Evolutionary conservation across 2,329 filamentous ascomycete genomes (phyloP).

Genomic region (Zasmidium cellare): DNA sequence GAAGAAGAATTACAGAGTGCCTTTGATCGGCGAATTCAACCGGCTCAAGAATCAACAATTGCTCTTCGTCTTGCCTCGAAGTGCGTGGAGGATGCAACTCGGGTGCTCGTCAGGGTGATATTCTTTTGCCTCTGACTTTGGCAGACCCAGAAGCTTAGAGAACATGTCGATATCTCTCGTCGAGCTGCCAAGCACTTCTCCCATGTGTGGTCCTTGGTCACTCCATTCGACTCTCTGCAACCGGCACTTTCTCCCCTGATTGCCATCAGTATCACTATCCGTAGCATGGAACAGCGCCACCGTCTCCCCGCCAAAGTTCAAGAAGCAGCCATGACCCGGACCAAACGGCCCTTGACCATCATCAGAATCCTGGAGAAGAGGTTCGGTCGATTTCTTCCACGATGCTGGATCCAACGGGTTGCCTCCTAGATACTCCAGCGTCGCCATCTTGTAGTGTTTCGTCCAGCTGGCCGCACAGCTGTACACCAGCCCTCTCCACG

Average conservation of each 20-base stretch:
- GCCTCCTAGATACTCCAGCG: constrained; percentile 42
- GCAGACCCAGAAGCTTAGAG: constrained; percentile 18
- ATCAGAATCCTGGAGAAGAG: constrained; percentile 41
- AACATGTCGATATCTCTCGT: constrained; percentile 35
- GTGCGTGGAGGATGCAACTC: background rate
- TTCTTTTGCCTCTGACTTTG: background rate
- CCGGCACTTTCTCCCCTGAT: constrained; percentile 46
- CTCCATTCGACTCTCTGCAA: constrained; percentile 44
- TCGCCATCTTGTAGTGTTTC: constrained; percentile 51
- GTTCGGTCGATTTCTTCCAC: constrained; percentile 42
- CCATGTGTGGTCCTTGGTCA: constrained; percentile 44
- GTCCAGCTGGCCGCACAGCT: constrained; percentile 50
- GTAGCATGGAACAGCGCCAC: constrained; percentile 49
- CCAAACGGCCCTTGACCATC: constrained; percentile 43
- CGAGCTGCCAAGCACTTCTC: constrained; percentile 38
- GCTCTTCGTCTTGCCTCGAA: background rate
- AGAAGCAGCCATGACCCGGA: constrained; percentile 48
- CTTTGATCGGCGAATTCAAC: background rate
- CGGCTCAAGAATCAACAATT: background rate
- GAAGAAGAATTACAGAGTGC: background rate
- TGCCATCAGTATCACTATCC: constrained; percentile 44
- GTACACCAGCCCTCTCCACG: constrained; percentile 48
- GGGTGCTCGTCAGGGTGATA: background rate
- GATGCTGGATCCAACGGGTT: constrained; percentile 39
- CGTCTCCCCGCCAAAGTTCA: constrained; percentile 43